Base-by-base conservation (phyloP, 441 rosid species). In the Pelargonium cotyledonis region DNA sequence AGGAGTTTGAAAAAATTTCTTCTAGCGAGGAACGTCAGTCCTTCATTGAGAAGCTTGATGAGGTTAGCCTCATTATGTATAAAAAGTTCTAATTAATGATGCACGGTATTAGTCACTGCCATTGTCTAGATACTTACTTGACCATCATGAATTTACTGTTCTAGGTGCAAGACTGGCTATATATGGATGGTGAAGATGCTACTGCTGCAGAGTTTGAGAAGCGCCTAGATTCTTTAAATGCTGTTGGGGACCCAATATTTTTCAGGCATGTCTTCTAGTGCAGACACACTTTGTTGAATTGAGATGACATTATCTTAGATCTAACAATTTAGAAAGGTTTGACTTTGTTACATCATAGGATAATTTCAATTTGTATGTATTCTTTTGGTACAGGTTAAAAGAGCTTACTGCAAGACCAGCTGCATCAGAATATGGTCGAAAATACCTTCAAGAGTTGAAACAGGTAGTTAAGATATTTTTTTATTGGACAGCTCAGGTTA, bases 81-180 rank as follows among this genome's bases (percentile, higher is more conserved):
- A 43, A 0, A 18, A 9, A 3, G 0, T 26, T 8, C 43, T 15
- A 15, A 12, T 55, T 12, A 19, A 58, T 4, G 63, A 19, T 11
- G 31, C 63, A 7, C 0, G 5, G 41, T 38, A 38, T 38, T 38
- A 58, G 5, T 58, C 31, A 58, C 23, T 58, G 31, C 63, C 21
- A 4, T 8, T 8, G 10, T 21, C 12, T 19, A 58, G 8, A 21
- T 58, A 58, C 10, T n/a, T 73, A 72, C 46, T 41, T 41, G 60
- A n/a, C 41, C 21, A 31, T 64, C 65, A 51, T 51, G 41, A 58
- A 29, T 43, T 60, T 68, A 41, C 47, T 53, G 67, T 72, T 76
- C 77, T 81, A 91, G 99, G 97, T 82, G 72, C 97, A 95, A 85
- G 98, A 95, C 15, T 95, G 99, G 99, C 84, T 95, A 38, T 95